phyloP scores from a whole-genome alignment of 2,329 filamentous ascomycete species.

The Aspergillus terreus region DNA sequence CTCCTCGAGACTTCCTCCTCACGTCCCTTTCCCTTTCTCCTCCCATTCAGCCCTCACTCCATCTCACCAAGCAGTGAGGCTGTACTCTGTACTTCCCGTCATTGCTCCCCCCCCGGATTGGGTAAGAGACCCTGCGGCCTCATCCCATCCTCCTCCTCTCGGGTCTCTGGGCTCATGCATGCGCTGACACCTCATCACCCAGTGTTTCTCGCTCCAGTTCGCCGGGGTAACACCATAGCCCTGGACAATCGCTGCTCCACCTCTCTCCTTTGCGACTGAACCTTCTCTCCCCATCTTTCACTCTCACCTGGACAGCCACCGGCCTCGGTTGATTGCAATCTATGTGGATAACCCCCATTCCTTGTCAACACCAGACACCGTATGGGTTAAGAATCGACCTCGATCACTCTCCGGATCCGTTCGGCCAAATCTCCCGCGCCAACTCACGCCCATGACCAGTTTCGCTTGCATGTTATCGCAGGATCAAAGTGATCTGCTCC shows the following conservation, averaged over 20 bases:
- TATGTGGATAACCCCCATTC: background rate
- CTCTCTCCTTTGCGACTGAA: too few species aligned
- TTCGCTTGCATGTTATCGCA: conserved; percentile 10
- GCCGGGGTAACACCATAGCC: background rate
- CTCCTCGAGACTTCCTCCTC: too few species aligned
- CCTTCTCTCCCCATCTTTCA: background rate
- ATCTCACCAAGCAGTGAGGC: too few species aligned
- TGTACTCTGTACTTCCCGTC: too few species aligned
- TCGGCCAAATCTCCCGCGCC: background rate
- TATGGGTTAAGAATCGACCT: background rate
- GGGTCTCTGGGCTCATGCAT: background rate
- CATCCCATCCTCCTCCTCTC: background rate
- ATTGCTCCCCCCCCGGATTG: too few species aligned
- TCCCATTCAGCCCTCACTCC: too few species aligned
- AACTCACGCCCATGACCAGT: background rate
- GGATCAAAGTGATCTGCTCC: conserved; percentile 13
- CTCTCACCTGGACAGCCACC: background rate
- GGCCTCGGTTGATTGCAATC: background rate
- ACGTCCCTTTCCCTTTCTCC: too few species aligned
- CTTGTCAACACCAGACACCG: background rate
- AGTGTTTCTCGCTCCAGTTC: background rate
- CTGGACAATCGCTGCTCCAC: background rate
- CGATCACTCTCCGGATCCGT: background rate
- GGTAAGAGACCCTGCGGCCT: background rate
- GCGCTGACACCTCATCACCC: background rate